Base-by-base conservation (phyloP, 1,284 basidiomycete genomes). In the Vanrija sp. region DNA sequence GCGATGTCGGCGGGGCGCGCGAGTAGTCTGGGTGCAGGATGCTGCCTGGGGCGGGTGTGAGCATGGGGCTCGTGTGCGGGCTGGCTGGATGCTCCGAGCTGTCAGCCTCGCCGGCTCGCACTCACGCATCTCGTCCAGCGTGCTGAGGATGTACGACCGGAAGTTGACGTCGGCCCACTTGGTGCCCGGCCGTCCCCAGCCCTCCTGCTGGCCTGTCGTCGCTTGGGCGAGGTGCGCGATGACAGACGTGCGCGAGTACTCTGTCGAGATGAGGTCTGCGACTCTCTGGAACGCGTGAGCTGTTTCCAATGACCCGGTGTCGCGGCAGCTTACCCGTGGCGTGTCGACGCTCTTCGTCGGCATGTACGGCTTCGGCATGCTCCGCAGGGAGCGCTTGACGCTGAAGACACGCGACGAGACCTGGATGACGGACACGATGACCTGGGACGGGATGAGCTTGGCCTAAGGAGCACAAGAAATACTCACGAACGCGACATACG, bases 161-260 rank as follows among this genome's bases (percentile, higher is more conserved):
- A 69, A 75, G 53, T 73, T 70, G 43, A 68, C 63, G 28, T 68
- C 65, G 43, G 69, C 73, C 73, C 73, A 75, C 49, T 64, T 65
- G 0, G 68, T 69, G 6, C 69, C 69, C 56, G 86, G 88, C 62
- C 80, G 77, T 16, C 89, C 89, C 89, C 89, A 92, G 14, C 90
- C 90, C 57, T 86, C 83, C 63, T 89, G 89, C 57, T 79, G 77
- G 1, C 82, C 83, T 45, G 84, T 83, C 63, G 83, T 86, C 12
- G 90, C 89, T 60, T 86, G 81, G 14, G 86, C 86, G 66, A 89
- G 84, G 71, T 88, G 84, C 15, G 86, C 82, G 58, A 91, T 83
- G 43, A 91, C 79, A 63, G 88, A 88, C 23, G 86, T 81, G 18
- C 90, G 83, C 6, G 85, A 82, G 71, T 88, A 90, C 67, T 93